Evolutionary conservation across 2,329 filamentous ascomycete genomes (phyloP), one percentile per base, ranked within the genome.

Genomic region (Alternaria panax): DNA sequence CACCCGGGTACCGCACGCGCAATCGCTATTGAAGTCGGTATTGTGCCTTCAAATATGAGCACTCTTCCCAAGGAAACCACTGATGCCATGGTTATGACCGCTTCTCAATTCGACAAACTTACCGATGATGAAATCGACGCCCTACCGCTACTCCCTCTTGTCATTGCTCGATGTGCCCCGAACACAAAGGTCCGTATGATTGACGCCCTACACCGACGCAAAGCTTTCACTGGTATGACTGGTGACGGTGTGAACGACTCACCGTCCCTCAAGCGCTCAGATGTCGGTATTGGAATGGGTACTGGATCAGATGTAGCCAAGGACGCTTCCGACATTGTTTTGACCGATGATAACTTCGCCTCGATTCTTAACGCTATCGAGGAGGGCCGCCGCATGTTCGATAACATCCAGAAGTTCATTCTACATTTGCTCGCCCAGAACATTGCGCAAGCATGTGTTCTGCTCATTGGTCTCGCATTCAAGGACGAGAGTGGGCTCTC

Each of bases 141-240:
- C 1, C 66, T 82, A 52, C 69, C 76, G 0, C 67, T 72, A 8
- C 63, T 82, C 2, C 80, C 80, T 9, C 66, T 81, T 5, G 80
- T 82, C 9, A 71, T 82, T 18, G 80, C 80, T 46, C 74, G 80
- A 14, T 82, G 80, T 63, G 78, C 72, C 7, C 80, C 80, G 0
- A 78, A 75, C 22, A 82, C 80, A 28, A 82, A 82, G 62, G 76
- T 80, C 11, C 75, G 80, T 28, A 81, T 83, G 79, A 78, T 83
- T 9, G 72, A 69, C 18, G 72, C 79, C n/a, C 70, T 81, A 14
- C 79, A 81, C 52, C 73, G 79, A 40, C 74, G 79, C 34, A 75
- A 75, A 51, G 74, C 73, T 32, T 80, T 78, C 61, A 78, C 75
- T 38, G 79, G 77, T 51, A 81, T 81, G 79, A 78, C 74, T 46